A percentile compares a stretch with the other conserved stretches of the same genome.
These are phyloP conservation scores for Aspergillus sp. DNA, from an alignment of 2,329 filamentous ascomycete genomes.

Conservation along the genomic window DNA sequence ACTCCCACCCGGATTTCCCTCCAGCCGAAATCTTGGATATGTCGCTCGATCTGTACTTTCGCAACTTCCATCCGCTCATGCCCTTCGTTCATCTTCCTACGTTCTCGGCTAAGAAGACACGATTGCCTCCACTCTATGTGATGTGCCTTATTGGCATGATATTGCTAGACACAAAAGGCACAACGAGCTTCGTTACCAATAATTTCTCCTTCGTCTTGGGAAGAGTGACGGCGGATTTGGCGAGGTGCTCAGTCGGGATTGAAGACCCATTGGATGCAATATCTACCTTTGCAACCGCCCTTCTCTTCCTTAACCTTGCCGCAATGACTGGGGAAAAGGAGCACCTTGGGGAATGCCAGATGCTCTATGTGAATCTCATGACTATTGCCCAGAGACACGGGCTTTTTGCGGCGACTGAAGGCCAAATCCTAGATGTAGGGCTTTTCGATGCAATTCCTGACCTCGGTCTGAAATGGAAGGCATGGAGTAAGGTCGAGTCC, in stretches of 20 bases:
- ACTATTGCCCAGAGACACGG: constrained; percentile 44
- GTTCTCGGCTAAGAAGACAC: constrained; percentile 43
- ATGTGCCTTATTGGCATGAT: constrained; percentile 49
- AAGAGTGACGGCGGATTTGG: constrained; percentile 36
- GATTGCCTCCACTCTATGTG: constrained; percentile 40
- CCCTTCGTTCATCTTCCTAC: constrained; percentile 48
- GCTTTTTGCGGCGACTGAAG: constrained; percentile 43
- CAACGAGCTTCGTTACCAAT: constrained; percentile 42
- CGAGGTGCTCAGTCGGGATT: constrained; percentile 33
- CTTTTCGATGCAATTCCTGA: constrained; percentile 38
- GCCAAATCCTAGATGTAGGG: constrained; percentile 32
- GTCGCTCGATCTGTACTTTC: constrained; percentile 47
- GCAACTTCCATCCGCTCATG: constrained; percentile 46
- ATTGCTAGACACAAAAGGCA: constrained; percentile 45
- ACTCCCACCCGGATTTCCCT: constrained; percentile 34
- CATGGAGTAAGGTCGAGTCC: constrained; percentile 47
- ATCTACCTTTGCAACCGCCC: constrained; percentile 40
- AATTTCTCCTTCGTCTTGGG: constrained; percentile 37
- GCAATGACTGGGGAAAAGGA: constrained; percentile 42
- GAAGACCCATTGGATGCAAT: constrained; percentile 36
- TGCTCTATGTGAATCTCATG: constrained; percentile 45
- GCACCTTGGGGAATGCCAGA: constrained; percentile 42
- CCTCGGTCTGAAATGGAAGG: constrained; percentile 43
- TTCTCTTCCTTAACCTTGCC: constrained; percentile 43
- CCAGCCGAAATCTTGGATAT: constrained; percentile 48